Evolutionary conservation across 352 stramenopile genomes (phyloP).

Genomic region (Phytophthora syringae): DNA sequence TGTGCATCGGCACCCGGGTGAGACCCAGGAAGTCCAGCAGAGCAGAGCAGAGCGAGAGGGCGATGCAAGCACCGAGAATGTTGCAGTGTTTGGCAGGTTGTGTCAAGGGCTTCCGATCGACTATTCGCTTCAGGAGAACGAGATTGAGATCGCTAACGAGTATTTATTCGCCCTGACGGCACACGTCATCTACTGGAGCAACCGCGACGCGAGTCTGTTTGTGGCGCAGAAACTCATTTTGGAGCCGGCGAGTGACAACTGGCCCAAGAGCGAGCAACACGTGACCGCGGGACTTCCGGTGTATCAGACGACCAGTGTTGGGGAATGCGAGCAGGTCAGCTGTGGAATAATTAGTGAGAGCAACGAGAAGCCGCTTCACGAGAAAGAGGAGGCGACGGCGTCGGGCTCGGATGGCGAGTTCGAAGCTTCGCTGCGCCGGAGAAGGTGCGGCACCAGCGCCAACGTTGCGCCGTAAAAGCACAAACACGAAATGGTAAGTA

Average conservation of each 20-base stretch:
- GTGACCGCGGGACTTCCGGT: not conserved
- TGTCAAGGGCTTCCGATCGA: constrained; percentile 81
- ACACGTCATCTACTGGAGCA: constrained; percentile 93
- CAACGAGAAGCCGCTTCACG: constrained; percentile 23
- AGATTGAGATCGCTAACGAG: constrained; percentile 95
- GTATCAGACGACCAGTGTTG: not conserved
- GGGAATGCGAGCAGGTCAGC: constrained; percentile 9
- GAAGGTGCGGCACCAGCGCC: constrained; percentile 8
- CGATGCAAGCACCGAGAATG: constrained; percentile 50
- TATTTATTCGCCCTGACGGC: constrained; percentile 93
- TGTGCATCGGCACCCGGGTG: constrained; percentile 24
- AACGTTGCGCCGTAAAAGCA: constrained; percentile 1
- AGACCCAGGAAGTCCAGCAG: constrained; percentile 25
- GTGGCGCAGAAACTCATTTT: constrained; percentile 89
- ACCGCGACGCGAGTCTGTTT: constrained; percentile 93
- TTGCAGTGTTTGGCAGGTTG: constrained; percentile 62
- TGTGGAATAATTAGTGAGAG: constrained; percentile 10
- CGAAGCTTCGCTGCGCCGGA: constrained; percentile 16
- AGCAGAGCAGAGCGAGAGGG: constrained; percentile 38
- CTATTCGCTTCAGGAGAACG: constrained; percentile 93
- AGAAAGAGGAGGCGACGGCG: constrained; percentile 45
- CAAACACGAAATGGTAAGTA: not conserved
- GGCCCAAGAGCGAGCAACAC: constrained; percentile 16
- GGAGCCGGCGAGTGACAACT: constrained; percentile 58
- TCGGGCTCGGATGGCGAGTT: constrained; percentile 36